These are phyloP conservation scores for Rhizopogon vesiculosus DNA, from an alignment of 768 basidiomycete genomes.

Conservation along the genomic window DNA sequence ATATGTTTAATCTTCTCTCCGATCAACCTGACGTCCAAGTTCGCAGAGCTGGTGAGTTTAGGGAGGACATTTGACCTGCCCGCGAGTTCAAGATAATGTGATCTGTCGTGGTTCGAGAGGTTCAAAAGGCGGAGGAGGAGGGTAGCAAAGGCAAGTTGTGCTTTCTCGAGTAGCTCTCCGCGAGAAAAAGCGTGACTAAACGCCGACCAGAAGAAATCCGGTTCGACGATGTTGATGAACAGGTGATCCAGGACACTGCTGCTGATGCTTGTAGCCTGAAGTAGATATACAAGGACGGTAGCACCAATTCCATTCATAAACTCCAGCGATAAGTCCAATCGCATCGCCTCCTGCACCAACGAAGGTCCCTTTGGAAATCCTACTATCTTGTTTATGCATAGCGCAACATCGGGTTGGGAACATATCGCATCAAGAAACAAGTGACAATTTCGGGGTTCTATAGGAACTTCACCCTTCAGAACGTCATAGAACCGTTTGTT, in stretches of 20 bases:
- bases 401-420: constrained; percentile 26
- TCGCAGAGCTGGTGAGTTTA: constrained; percentile 12
- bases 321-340: constrained; percentile 22
- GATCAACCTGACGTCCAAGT: constrained; percentile 16
- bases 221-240: constrained; percentile 35
- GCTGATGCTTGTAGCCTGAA: constrained; percentile 30
- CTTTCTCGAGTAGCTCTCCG: constrained; percentile 23
- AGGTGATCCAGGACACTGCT: constrained; percentile 34
- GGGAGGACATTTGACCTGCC: constrained; percentile 20
- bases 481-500: constrained; percentile 25
- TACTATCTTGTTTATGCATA: constrained; percentile 30
- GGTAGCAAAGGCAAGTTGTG: constrained; percentile 38
- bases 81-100: constrained; percentile 30
- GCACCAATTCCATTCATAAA: constrained; percentile 37
- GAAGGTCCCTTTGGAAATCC: constrained; percentile 23
- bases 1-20: constrained; percentile 35
- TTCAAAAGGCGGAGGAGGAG: constrained; percentile 40
- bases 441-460: constrained; percentile 15
- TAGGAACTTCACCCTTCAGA: constrained; percentile 13
- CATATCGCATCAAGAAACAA: constrained; percentile 42
- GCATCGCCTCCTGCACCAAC: constrained; percentile 32
- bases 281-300: constrained; percentile 31
- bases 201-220: constrained; percentile 40
- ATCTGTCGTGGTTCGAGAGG: constrained; percentile 25
- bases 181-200: constrained; percentile 25